Conservation (phyloP, 73 alveolate species). For the Blepharisma stoltei region DNA sequence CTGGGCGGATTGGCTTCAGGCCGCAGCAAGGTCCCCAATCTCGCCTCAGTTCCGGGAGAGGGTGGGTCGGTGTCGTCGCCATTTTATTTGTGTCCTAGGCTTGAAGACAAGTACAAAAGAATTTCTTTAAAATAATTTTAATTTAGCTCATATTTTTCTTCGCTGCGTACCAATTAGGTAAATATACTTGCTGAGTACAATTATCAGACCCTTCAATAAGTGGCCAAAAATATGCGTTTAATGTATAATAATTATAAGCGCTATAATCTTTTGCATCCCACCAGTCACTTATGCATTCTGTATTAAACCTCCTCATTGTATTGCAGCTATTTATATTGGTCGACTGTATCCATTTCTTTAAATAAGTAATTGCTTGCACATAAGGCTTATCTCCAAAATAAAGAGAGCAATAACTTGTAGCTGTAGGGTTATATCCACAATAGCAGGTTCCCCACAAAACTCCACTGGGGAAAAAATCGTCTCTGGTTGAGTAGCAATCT, state of each 20-base stretch:
- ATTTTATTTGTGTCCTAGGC: no score
- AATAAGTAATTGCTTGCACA: not conserved
- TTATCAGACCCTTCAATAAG: not conserved
- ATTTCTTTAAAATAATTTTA: no score
- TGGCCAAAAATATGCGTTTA: not conserved
- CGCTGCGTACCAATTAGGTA: not conserved
- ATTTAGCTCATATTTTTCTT: no score
- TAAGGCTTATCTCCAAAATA: slow-evolving; percentile 1
- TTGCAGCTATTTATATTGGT: not conserved
- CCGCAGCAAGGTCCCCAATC: no score
- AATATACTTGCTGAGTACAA: slow-evolving; percentile 14
- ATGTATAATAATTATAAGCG: not conserved
- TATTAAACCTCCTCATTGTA: slow-evolving; percentile 20
- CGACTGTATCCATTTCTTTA: not conserved
- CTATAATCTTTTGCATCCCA: slow-evolving; percentile 12
- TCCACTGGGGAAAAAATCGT: not conserved
- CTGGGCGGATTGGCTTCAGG: no score
- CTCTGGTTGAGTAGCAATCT: slow-evolving; percentile 13
- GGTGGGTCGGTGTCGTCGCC: no score
- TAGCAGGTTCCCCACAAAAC: not conserved
- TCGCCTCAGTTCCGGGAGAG: no score
- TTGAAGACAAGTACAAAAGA: no score
- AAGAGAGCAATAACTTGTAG: not conserved
- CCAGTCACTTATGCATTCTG: not conserved
- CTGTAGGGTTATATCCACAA: slow-evolving; percentile 9